These are phyloP conservation scores for Plasmodiophora brassicae DNA, from an alignment of 208 protist species.

Conservation along the genomic window DNA sequence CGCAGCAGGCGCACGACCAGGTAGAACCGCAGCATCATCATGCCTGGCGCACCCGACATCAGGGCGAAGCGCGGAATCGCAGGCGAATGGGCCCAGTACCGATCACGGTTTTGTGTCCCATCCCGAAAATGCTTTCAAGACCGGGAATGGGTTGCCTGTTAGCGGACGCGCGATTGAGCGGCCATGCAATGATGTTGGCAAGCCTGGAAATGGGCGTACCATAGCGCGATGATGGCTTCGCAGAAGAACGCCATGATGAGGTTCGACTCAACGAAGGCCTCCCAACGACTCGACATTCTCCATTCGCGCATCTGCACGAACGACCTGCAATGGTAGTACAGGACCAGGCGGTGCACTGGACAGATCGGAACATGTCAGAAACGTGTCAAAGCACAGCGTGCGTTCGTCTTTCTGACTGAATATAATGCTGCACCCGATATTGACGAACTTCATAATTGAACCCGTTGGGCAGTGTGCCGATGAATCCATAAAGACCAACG, in stretches of 20 bases:
- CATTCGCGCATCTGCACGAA: conserved; percentile 18
- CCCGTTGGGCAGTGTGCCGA: too few relatives aligned
- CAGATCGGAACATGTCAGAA: not conserved
- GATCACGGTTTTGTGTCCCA: not conserved
- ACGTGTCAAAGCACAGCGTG: not conserved
- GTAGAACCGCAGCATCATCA: conserved; percentile 16
- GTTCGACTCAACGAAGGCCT: not conserved
- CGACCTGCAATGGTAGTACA: conserved; percentile 21
- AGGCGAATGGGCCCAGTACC: not conserved
- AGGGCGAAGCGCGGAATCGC: not conserved
- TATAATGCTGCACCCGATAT: not conserved
- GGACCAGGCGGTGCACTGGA: not conserved
- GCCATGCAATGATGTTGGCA: not conserved
- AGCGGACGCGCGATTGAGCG: not conserved
- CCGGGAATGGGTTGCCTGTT: not conserved
- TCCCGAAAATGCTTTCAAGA: not conserved
- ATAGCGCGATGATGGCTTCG: not conserved
- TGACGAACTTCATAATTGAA: not conserved
- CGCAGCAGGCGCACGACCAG: not conserved
- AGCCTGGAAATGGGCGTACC: not conserved
- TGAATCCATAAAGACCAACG: not conserved
- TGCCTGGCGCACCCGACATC: not conserved
- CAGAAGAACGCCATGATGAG: not conserved
- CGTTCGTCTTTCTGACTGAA: not conserved
- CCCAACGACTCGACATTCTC: not conserved